Conservation (phyloP, 768 basidiomycete species). For the Floccularia luteovirens region DNA sequence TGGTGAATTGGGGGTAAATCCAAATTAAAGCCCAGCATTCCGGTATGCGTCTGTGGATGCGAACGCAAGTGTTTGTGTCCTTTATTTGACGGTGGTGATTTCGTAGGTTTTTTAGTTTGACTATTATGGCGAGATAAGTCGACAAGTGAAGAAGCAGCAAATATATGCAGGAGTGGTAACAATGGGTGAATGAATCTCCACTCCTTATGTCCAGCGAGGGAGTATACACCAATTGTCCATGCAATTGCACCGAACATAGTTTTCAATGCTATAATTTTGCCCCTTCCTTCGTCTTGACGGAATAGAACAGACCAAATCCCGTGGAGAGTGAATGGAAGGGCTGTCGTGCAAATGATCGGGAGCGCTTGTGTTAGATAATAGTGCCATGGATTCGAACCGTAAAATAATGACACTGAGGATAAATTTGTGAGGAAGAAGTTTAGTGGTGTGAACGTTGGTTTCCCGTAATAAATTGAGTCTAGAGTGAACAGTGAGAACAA, state of each 20-base stretch:
- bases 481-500: constrained; percentile 28
- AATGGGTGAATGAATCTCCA: constrained; percentile 96
- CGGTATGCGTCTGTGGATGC: neutral
- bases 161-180: constrained; percentile 74
- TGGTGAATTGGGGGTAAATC: constrained; percentile 23
- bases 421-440: constrained; percentile 84
- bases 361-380: constrained; percentile 85
- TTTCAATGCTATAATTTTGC: neutral
- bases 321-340: constrained; percentile 66
- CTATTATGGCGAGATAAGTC: constrained; percentile 25
- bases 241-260: constrained; percentile 40
- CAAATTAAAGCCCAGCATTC: neutral
- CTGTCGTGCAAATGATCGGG: constrained; percentile 71
- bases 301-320: constrained; percentile 37
- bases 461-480: constrained; percentile 69
- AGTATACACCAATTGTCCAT: constrained; percentile 69
- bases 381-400: constrained; percentile 80
- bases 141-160: constrained; percentile 68
- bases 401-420: constrained; percentile 85
- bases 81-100: constrained; percentile 5
- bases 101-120: constrained; percentile 1
- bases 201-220: constrained; percentile 88
- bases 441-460: constrained; percentile 62
- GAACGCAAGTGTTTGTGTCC: neutral
- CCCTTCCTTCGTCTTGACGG: neutral